phyloP scores from a whole-genome alignment of 2,329 filamentous ascomycete species.

The Nothophoma quercina region DNA sequence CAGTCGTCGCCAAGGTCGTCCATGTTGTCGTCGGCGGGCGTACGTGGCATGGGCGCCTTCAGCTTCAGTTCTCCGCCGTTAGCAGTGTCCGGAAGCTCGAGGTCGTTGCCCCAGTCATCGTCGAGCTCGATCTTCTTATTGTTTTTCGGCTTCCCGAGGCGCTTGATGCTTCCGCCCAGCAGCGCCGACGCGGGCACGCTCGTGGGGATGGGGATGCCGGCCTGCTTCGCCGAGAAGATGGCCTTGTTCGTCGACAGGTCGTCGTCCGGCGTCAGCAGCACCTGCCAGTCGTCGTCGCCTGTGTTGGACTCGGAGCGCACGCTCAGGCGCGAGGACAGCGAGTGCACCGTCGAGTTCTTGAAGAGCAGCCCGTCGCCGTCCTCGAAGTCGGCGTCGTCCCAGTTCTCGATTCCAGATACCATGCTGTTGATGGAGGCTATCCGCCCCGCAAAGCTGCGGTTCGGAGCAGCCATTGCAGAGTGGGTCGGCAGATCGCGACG shows the following conservation, averaged over 20 bases:
- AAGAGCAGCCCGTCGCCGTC: constrained; percentile 69
- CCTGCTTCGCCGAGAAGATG: constrained; percentile 78
- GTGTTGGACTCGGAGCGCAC: constrained; percentile 78
- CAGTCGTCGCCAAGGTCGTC: constrained; percentile 86
- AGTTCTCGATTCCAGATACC: constrained; percentile 70
- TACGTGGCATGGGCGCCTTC: constrained; percentile 56
- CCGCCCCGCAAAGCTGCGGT: constrained; percentile 50
- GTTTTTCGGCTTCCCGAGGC: constrained; percentile 70
- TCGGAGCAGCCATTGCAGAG: constrained; percentile 42
- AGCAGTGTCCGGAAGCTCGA: constrained; percentile 53
- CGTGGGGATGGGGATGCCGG: constrained; percentile 87
- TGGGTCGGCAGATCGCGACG: constrained; percentile 24
- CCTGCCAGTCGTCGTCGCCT: constrained; percentile 87
- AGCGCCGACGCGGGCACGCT: constrained; percentile 89
- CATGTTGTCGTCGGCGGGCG: constrained; percentile 62
- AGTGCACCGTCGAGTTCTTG: constrained; percentile 75
- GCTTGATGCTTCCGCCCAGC: constrained; percentile 90
- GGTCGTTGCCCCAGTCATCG: constrained; percentile 61
- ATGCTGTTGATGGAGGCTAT: constrained; percentile 62
- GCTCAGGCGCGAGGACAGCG: constrained; percentile 81
- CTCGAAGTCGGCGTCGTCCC: constrained; percentile 60
- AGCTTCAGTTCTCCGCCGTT: constrained; percentile 48
- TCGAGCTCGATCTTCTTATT: constrained; percentile 54
- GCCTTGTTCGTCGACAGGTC: constrained; percentile 84
- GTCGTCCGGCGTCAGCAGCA: constrained; percentile 84